phyloP scores from a whole-genome alignment of 805 yeast species.

The Candida peoriensis region DNA sequence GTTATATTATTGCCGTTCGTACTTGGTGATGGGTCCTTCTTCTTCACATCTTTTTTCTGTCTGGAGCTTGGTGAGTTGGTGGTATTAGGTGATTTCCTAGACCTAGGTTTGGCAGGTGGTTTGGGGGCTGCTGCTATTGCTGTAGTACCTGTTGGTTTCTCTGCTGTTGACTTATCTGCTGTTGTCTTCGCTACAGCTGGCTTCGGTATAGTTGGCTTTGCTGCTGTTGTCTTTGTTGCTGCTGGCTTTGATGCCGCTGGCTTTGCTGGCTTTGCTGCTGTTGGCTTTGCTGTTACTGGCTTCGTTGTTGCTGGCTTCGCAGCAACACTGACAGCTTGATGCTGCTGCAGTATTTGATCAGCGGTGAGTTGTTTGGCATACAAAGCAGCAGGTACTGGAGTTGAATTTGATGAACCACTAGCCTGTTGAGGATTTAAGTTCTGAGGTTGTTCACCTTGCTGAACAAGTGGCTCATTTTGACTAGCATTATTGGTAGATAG shows the following conservation, averaged over 20 bases:
- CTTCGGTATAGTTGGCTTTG: background rate
- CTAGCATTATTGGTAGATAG: background rate
- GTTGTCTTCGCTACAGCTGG: background rate
- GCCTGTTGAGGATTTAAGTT: background rate
- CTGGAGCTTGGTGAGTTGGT: background rate
- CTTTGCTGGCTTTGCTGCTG: background rate
- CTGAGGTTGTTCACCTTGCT: background rate
- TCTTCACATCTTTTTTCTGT: slow-evolving; percentile 1
- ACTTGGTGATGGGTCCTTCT: slow-evolving; percentile 6
- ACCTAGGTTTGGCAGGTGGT: background rate
- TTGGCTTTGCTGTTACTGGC: background rate
- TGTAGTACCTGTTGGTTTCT: background rate
- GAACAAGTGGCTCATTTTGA: background rate
- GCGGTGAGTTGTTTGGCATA: background rate
- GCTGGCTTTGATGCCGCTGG: background rate
- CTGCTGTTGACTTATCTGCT: background rate
- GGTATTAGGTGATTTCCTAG: background rate
- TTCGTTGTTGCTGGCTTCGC: background rate
- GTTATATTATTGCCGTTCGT: too few relatives aligned
- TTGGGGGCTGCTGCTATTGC: background rate
- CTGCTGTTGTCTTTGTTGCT: background rate
- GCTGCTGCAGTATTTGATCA: background rate
- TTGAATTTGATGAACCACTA: background rate
- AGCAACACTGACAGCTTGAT: background rate
- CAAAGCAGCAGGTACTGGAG: background rate